Conservation (phyloP, 2,329 filamentous ascomycete species). For the Colletotrichum melonis region DNA sequence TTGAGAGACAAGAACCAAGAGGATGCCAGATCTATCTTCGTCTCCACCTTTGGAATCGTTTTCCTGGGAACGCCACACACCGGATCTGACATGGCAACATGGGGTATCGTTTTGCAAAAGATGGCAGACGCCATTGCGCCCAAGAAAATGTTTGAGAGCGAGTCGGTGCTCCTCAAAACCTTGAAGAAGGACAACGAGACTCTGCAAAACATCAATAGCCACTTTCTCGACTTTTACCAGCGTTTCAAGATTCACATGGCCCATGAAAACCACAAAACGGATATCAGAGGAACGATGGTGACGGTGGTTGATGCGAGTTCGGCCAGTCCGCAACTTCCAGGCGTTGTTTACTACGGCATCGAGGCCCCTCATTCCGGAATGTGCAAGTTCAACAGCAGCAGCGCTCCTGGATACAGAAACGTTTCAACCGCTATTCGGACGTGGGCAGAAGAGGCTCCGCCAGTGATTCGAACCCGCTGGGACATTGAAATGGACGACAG, state of each 20-base stretch:
- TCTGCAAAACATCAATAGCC: slow-evolving; percentile 77
- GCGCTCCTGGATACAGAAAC: slow-evolving; percentile 72
- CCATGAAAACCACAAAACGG: slow-evolving; percentile 79
- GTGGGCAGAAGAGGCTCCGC: slow-evolving; percentile 65
- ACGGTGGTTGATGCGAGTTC: slow-evolving; percentile 78
- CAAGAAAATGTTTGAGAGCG: slow-evolving; percentile 73
- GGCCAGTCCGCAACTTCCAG: slow-evolving; percentile 75
- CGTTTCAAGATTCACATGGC: slow-evolving; percentile 81
- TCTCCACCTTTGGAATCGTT: slow-evolving; percentile 80
- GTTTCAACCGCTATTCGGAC: slow-evolving; percentile 61
- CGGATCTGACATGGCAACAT: slow-evolving; percentile 75
- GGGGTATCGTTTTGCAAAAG: slow-evolving; percentile 74
- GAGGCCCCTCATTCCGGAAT: slow-evolving; percentile 78
- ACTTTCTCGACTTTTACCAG: slow-evolving; percentile 78
- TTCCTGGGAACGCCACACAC: slow-evolving; percentile 83
- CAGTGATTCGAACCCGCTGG: slow-evolving; percentile 69
- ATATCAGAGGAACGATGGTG: slow-evolving; percentile 71
- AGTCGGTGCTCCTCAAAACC: slow-evolving; percentile 75
- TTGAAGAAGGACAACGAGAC: slow-evolving; percentile 81
- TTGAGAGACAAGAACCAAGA: slow-evolving; percentile 69
- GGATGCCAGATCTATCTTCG: slow-evolving; percentile 74
- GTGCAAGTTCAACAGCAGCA: slow-evolving; percentile 76
- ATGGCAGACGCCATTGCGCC: slow-evolving; percentile 75
- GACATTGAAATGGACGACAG: slow-evolving; percentile 67
- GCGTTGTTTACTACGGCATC: slow-evolving; percentile 79